Conservation (phyloP, 257 asterid genomes). For the Salvia rosmarinus region DNA sequence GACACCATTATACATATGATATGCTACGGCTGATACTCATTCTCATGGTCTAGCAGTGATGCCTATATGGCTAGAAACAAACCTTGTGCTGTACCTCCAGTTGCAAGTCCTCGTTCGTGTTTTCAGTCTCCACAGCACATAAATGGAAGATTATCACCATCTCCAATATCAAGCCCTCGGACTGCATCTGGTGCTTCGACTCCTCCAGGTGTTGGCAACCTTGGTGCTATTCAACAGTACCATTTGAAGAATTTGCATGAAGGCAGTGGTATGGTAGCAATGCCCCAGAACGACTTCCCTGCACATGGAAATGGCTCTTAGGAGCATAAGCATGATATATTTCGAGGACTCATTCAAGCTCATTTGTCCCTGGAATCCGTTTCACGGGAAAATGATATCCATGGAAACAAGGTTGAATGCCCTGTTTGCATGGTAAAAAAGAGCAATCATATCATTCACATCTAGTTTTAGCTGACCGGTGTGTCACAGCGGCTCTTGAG, state of each 20-base stretch:
- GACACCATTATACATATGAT: neutral
- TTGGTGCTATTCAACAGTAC: slow-evolving; percentile 50
- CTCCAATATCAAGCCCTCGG: slow-evolving; percentile 78
- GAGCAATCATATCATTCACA: slow-evolving; percentile 44
- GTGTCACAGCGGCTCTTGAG: slow-evolving; percentile 54
- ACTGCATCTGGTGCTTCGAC: slow-evolving; percentile 72
- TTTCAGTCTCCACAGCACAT: slow-evolving; percentile 66
- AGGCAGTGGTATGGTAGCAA: slow-evolving; percentile 37
- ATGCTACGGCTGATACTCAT: slow-evolving; percentile 22
- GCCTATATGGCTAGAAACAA: slow-evolving; percentile 51
- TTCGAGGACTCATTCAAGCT: slow-evolving; percentile 50
- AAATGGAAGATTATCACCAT: slow-evolving; percentile 52
- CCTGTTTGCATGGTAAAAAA: slow-evolving; percentile 33
- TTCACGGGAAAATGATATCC: slow-evolving; percentile 38
- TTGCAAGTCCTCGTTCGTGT: slow-evolving; percentile 65
- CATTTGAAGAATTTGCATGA: slow-evolving; percentile 48
- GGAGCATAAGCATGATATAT: slow-evolving; percentile 46
- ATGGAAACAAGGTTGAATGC: slow-evolving; percentile 36
- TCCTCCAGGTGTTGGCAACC: slow-evolving; percentile 56
- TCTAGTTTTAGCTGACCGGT: slow-evolving; percentile 47
- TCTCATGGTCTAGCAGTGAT: slow-evolving; percentile 49
- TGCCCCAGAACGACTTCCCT: slow-evolving; percentile 42
- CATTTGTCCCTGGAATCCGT: slow-evolving; percentile 46
- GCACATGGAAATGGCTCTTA: slow-evolving; percentile 51
- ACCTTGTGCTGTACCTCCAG: slow-evolving; percentile 74